Base-by-base conservation (phyloP, 208 protist genomes). In the Novymonas esmeraldas region DNA sequence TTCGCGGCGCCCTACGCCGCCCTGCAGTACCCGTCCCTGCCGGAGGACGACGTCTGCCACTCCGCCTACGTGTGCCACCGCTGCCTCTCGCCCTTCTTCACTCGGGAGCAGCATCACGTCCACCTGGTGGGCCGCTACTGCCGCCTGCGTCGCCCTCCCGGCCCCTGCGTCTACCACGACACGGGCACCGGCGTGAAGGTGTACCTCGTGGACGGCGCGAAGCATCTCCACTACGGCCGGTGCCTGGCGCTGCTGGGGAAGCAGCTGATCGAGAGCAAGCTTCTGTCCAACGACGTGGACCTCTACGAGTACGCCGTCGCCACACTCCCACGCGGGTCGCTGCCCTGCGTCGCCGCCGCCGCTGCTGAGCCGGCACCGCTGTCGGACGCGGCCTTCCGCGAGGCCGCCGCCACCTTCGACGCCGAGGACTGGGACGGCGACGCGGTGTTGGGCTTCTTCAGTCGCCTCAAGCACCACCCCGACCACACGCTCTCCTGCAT, bases 291-390 rank as follows among this genome's bases (percentile, higher is more conserved):
- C 38, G 86, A 92, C 60, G 86, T 92, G n/a, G 86, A 92, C 41
- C 58, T 92, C 11, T 89, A 88, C 68, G 86, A 92, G 71, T 89
- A 86, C 48, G 85, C 89, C 29, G 74, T 92, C 34, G 78, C 86
- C 29, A 90, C 86, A 31, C 51, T 78, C 1, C 82, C 80, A 0
- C 80, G 82, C 7, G 71, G 58, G 1, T 70, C 73, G 13, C 60
- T 89, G 22, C 86, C 83, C 6, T 85, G 73, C 60, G 28, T 64
- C 0, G 42, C 59, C 38, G 59, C n/a, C 44, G 29, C 59, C 14
- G 22, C 45, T 4, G 6, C 45, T 6, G 14, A n/a, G 45, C 20
- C 16, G 10, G 16, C 34, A 18, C 6, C 31, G 4, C 59, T 66
- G 26, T 68, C 65, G 22, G 70, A 66, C 4, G 59, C 49, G 28